Evolutionary conservation across 2,329 filamentous ascomycete genomes (phyloP).

Genomic region (Nakataea oryzae): DNA sequence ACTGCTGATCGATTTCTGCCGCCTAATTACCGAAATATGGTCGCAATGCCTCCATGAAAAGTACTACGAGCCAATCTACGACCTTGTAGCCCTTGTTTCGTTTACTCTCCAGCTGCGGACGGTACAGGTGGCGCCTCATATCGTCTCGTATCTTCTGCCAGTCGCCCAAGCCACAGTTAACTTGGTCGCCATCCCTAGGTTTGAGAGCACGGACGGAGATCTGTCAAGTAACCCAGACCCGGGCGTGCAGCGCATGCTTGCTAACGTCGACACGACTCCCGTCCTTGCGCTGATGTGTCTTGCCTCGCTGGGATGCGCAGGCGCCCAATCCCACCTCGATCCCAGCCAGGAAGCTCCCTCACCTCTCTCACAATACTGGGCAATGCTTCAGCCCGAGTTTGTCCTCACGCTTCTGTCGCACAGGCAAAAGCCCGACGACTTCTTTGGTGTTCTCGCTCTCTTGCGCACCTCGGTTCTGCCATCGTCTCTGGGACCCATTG

Average conservation of each 20-base stretch:
- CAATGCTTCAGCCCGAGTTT: constrained; percentile 53
- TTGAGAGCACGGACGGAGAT: constrained; percentile 37
- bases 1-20: constrained; percentile 54
- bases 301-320: constrained; percentile 49
- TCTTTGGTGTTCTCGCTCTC: constrained; percentile 53
- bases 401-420: constrained; percentile 57
- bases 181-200: constrained; percentile 45
- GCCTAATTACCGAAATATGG: constrained; percentile 58
- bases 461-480: constrained; percentile 55
- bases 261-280: constrained; percentile 50
- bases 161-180: constrained; percentile 49
- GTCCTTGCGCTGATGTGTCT: constrained; percentile 58
- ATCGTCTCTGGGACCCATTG: constrained; percentile 56
- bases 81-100: constrained; percentile 53
- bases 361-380: constrained; percentile 49
- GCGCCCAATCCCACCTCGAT: constrained; percentile 18
- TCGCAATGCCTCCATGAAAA: constrained; percentile 53
- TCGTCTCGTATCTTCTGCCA: constrained; percentile 47
- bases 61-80: constrained; percentile 51
- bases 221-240: constrained; percentile 29
- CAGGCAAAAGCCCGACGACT: constrained; percentile 53
- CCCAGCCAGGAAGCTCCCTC: neutral
- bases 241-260: constrained; percentile 31
- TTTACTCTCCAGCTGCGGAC: constrained; percentile 55
- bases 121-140: constrained; percentile 43